Percentiles rank a stretch among this genome's conserved stretches.
These are phyloP conservation scores for Flaveria trinervia DNA, from an alignment of 129 eudicot genomes.

Conservation along the genomic window DNA sequence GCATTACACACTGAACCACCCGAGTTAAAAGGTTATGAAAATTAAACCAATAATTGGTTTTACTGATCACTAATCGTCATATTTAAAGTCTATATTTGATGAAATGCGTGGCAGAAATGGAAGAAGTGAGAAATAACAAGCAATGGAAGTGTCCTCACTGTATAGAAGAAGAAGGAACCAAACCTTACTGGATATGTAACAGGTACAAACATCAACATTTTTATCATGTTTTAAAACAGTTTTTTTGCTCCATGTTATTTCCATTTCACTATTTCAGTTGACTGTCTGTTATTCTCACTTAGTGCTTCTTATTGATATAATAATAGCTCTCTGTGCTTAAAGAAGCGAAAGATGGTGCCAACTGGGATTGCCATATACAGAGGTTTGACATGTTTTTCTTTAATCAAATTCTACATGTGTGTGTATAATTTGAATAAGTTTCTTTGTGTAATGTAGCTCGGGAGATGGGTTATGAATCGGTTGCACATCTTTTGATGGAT, in stretches of 20 bases:
- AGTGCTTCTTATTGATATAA: not conserved
- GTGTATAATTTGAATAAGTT: not conserved
- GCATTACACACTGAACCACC: not conserved
- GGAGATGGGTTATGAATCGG: conserved; percentile 69
- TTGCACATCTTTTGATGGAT: conserved; percentile 65
- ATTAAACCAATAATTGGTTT: too few species aligned
- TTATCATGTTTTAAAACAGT: not conserved
- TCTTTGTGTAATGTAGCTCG: conserved; percentile 43
- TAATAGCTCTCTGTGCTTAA: conserved; percentile 60
- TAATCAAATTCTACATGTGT: not conserved
- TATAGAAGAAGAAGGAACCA: conserved; percentile 57
- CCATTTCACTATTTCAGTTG: not conserved
- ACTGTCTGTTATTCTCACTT: not conserved
- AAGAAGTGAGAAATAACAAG: conserved; percentile 67
- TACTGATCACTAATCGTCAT: too few species aligned
- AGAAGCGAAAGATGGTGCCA: conserved; percentile 68
- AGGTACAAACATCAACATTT: conserved; percentile 38
- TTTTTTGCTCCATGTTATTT: not conserved
- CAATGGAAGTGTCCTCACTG: conserved; percentile 82
- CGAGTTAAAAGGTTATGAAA: too few species aligned
- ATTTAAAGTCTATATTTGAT: not conserved
- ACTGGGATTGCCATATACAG: conserved; percentile 67
- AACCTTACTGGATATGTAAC: conserved; percentile 76
- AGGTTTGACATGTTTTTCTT: conserved; percentile 46
- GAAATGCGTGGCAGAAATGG: conserved; percentile 46